A percentile compares a stretch with the other conserved stretches of the same genome.
phyloP scores from a whole-genome alignment of 2,329 filamentous ascomycete genomes.

The Colletotrichum musae region DNA sequence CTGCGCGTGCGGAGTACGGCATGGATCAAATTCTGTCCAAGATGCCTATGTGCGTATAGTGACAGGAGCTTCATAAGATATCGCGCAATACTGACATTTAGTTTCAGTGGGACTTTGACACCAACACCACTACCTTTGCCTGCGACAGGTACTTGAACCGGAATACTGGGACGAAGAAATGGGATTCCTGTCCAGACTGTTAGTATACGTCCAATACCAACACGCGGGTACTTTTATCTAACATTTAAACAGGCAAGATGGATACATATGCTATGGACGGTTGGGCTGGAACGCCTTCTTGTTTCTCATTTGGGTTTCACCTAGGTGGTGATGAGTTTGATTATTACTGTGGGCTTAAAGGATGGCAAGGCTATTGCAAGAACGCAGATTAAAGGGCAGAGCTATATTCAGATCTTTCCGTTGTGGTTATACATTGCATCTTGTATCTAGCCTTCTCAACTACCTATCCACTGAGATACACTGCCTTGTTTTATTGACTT shows the following conservation, averaged over 20 bases:
- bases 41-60: background rate
- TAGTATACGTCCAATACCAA: background rate
- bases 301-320: constrained; percentile 6
- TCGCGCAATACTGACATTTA: background rate
- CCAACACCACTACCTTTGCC: background rate
- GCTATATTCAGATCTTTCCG: background rate
- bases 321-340: constrained; percentile 22
- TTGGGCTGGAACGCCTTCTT: background rate
- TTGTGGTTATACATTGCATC: no score
- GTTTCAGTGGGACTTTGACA: constrained; percentile 9
- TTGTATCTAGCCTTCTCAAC: no score
- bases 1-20: background rate
- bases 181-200: constrained; percentile 13
- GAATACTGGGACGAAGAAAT: background rate
- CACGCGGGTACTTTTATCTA: background rate
- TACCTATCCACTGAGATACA: no score
- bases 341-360: constrained; percentile 8
- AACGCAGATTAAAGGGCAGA: background rate
- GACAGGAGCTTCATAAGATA: background rate
- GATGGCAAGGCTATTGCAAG: constrained; percentile 7
- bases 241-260: background rate
- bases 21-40: background rate
- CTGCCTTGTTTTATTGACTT: no score
- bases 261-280: background rate
- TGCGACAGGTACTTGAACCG: background rate